Percentiles rank a stretch among this genome's conserved stretches.
These are phyloP conservation scores for Globisporangium cystogenes DNA, from an alignment of 352 stramenopile genomes.

Conservation along the genomic window DNA sequence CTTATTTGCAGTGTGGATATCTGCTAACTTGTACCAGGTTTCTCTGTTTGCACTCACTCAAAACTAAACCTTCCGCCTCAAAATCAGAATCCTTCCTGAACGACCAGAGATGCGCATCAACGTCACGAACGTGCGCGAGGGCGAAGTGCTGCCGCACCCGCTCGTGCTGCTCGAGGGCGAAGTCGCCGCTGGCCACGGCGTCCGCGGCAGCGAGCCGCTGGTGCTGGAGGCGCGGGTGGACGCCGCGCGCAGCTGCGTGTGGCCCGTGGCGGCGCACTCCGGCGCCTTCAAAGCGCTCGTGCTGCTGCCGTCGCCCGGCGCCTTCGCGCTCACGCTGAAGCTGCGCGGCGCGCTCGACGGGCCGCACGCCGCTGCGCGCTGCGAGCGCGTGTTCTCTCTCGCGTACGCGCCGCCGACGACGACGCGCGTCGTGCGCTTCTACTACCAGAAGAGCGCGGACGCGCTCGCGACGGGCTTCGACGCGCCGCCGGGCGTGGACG, in stretches of 20 bases:
- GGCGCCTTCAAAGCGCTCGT: slow-evolving; percentile 62
- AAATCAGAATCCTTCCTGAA: background rate
- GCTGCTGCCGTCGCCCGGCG: slow-evolving; percentile 39
- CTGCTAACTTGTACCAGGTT: too few species aligned
- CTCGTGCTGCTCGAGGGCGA: slow-evolving; percentile 48
- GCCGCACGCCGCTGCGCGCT: background rate
- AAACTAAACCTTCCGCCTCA: too few species aligned
- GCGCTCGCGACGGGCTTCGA: slow-evolving; percentile 35
- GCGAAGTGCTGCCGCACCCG: slow-evolving; percentile 60
- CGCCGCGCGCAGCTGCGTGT: slow-evolving; percentile 20
- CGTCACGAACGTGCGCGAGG: slow-evolving; percentile 81
- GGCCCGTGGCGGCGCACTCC: slow-evolving; percentile 31
- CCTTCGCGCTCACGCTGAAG: slow-evolving; percentile 27
- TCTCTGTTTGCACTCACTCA: too few species aligned
- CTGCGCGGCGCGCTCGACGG: background rate
- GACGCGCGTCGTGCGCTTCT: slow-evolving; percentile 46
- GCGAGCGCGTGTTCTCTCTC: slow-evolving; percentile 25
- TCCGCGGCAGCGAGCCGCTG: slow-evolving; percentile 9
- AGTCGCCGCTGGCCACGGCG: slow-evolving; percentile 9
- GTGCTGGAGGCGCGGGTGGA: slow-evolving; percentile 43
- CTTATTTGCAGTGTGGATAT: too few species aligned
- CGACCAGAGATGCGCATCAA: slow-evolving; percentile 27
- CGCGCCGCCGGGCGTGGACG: slow-evolving; percentile 38
- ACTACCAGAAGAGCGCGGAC: slow-evolving; percentile 62
- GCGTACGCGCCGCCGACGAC: slow-evolving; percentile 26